A percentile compares a stretch with the other conserved stretches of the same genome.
Conservation (phyloP, 306 rosid species). For the Echinosophora koreensis region DNA sequence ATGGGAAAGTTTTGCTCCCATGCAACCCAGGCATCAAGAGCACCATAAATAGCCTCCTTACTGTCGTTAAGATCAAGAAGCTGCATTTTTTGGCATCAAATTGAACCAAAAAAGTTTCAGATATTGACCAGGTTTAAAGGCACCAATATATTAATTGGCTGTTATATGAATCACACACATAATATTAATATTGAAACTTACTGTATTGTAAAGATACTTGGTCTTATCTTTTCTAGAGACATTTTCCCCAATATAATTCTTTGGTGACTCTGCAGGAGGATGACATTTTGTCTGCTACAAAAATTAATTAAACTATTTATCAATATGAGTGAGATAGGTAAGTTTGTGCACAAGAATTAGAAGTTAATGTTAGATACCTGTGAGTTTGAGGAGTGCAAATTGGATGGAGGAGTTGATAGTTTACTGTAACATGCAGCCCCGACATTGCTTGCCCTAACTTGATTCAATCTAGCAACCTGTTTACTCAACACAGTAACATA, state of each 20-base stretch:
- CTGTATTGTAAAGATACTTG: slow-evolving; percentile 50
- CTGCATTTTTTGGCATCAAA: slow-evolving; percentile 58
- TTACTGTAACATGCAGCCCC: slow-evolving; percentile 30
- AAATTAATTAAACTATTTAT: not conserved
- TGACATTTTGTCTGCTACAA: slow-evolving; percentile 9
- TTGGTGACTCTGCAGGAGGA: slow-evolving; percentile 32
- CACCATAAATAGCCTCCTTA: slow-evolving; percentile 84
- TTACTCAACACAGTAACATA: not conserved
- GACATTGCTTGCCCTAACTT: slow-evolving; percentile 3
- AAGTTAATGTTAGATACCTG: slow-evolving; percentile 1
- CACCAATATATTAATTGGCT: not conserved
- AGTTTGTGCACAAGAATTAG: not conserved
- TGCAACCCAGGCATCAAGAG: slow-evolving; percentile 96
- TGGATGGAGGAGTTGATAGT: slow-evolving; percentile 12
- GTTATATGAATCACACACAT: not conserved
- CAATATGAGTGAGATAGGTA: not conserved
- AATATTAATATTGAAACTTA: slow-evolving; percentile 24
- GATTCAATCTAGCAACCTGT: slow-evolving; percentile 49
- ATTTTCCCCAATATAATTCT: slow-evolving; percentile 51
- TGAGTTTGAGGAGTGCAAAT: not conserved
- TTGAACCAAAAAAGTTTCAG: not conserved
- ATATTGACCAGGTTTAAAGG: not conserved
- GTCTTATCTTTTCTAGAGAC: slow-evolving; percentile 52
- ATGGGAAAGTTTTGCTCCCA: slow-evolving; percentile 90
- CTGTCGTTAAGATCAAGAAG: slow-evolving; percentile 73